Percentiles rank a stretch among this genome's conserved stretches.
Evolutionary conservation across 306 rosid genomes (phyloP).

Genomic region (Quercus alba): DNA sequence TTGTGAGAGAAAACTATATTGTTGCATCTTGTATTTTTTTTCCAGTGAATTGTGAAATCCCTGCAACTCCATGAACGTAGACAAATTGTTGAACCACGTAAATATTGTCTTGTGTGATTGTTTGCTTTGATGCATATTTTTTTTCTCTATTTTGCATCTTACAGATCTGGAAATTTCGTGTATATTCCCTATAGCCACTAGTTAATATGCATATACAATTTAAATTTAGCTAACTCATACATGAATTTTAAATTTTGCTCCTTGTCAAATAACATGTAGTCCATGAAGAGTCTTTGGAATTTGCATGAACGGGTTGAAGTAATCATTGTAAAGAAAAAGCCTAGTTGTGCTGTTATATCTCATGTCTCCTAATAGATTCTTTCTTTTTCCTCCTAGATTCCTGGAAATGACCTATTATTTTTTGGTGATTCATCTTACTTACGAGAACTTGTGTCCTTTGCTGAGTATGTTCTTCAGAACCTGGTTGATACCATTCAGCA

Average conservation of each 20-base stretch:
- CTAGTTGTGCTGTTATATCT: constrained; percentile 4
- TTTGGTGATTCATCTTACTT: constrained; percentile 59
- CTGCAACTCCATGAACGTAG: no score
- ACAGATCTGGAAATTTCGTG: no score
- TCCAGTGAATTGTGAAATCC: no score
- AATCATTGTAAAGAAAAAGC: constrained; percentile 9
- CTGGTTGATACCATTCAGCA: constrained; percentile 57
- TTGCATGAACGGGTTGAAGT: background rate
- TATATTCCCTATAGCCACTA: no score
- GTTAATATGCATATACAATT: background rate
- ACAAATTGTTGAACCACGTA: no score
- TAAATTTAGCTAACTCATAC: background rate
- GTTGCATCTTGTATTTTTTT: no score
- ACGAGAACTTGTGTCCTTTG: constrained; percentile 69
- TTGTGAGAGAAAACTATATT: no score
- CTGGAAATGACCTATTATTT: constrained; percentile 57
- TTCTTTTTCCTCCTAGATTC: constrained; percentile 39
- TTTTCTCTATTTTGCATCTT: no score
- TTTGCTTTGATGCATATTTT: no score
- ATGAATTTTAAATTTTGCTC: background rate
- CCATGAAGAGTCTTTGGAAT: background rate
- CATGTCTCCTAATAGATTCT: constrained; percentile 8
- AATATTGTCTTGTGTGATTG: no score
- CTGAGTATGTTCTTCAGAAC: constrained; percentile 58
- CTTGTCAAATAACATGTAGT: background rate